Base-by-base conservation (phyloP, 2,329 filamentous ascomycete species). In the Hypoxylon sp. region DNA sequence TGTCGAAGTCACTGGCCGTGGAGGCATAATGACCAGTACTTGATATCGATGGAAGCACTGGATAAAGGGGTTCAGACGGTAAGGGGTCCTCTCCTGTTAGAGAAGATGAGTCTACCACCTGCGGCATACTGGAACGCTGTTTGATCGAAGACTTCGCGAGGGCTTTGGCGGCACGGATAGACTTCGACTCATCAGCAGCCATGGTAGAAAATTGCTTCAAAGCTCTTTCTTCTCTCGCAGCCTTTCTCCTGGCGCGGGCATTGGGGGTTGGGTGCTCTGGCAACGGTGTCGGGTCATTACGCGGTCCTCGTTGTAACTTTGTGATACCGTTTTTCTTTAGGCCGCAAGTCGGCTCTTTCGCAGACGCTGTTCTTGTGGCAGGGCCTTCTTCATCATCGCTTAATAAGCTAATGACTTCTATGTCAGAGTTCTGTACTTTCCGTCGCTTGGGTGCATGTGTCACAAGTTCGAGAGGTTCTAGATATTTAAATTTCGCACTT, bases 391-490 rank as follows among this genome's bases (percentile, higher is more conserved):
- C 65, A 13, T 68, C 60, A 25, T 65, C 60, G 52, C 60, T 65
- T 13, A 69, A 56, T 5, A 71, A 46, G 34, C 59, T 68, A 38
- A 62, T 66, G 19, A 61, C 36, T 11, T 65, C 48, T 10, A 28
- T 5, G 2, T 49, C 28, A 2, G 43, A 5, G 1, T 17, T 25
- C 17, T 43, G 17, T 13, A 46, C 17, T 49, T 58, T 70, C 10
- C 23, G 53, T 55, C 61, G 53, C 34, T 70, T 70, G 13, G 57
- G 17, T 11, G 60, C 3, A 14, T 13, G 50, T 51, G 9, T 17
- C 17, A 30, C n/a, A 38, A 19, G 23, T 34, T 17, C 43, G 5
- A 30, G 21, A 21, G 23, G 11, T 25, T 23, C 51, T 19, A 48
- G 11, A 9, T 25, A 5, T 0, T 14, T 19, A 10, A 25, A 6